Evolutionary conservation across 2,329 filamentous ascomycete genomes (phyloP), one percentile per base, ranked within the genome.

Genomic region (Botryotinia calthae): DNA sequence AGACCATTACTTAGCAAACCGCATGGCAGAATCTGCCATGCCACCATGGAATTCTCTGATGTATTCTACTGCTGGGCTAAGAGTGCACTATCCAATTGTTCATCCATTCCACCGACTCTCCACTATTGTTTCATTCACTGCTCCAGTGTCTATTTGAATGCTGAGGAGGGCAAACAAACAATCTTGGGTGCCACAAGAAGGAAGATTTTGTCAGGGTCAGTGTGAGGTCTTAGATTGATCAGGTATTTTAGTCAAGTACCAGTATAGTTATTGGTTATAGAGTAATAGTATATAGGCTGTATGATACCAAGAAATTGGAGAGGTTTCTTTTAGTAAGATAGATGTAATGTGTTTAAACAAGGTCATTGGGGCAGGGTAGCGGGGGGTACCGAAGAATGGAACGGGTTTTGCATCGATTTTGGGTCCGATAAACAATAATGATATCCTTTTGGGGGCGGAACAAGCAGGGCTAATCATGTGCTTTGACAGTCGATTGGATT

Each of bases 151-250:
- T 68, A 68, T 56, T 44, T 68, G 42, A 48, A 56, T 44, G 25
- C 34, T 18, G 37, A 22, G 46, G 34, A 62, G 65, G 42, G 42
- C 48, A 56, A 31, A 31, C 64, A 67, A 67, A 56, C 25, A 46
- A 42, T 56, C 65, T 42, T 67, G 48, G 48, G 65, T 67, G 65
- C 65, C 65, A 67, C 65, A 56, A 42, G 65, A n/a, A 56, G 48
- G 16, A 42, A 68, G 51, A 56, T 51, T 66, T 51, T 37, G 48
- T 42, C 65, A 31, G 48, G 25, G 3, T 56, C n/a, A 42, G 31
- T 54, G 28, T 66, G 64, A 40, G 34, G 34, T 54, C 46, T 67
- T 54, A 12, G 31, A 40, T 28, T 66, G 46, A 37, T 51, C 46
- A n/a, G n/a, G n/a, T 56, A 28, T 31, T 40, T 31, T 40, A 25